phyloP scores from a whole-genome alignment of 1,284 basidiomycete species.

The Coniferiporia sulphurascens region DNA sequence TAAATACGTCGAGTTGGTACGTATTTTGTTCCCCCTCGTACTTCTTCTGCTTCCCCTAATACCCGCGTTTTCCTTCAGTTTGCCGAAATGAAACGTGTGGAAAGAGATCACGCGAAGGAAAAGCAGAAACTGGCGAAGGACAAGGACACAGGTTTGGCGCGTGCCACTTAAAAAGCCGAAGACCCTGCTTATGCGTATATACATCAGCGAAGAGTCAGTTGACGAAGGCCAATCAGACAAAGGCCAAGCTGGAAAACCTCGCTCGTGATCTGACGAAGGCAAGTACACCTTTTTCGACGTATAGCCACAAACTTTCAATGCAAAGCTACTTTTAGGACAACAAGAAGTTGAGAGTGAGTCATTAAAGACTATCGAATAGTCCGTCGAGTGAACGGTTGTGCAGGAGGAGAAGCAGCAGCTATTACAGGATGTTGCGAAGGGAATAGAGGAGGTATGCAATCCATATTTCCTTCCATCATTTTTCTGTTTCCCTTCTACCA shows the following conservation, averaged over 20 bases:
- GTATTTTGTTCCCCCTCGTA: slow-evolving; percentile 18
- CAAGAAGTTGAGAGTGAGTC: slow-evolving; percentile 70
- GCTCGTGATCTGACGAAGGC: slow-evolving; percentile 83
- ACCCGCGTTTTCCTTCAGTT: slow-evolving; percentile 43
- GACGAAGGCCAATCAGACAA: slow-evolving; percentile 79
- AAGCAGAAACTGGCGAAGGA: slow-evolving; percentile 83
- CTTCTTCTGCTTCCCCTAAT: slow-evolving; percentile 11
- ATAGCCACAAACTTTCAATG: background rate
- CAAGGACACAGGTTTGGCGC: slow-evolving; percentile 70
- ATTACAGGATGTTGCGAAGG: slow-evolving; percentile 72
- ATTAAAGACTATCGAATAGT: background rate
- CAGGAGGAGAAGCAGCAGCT: slow-evolving; percentile 80
- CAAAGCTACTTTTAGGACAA: slow-evolving; percentile 53
- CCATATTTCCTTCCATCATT: slow-evolving; percentile 4
- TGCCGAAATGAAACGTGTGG: slow-evolving; percentile 74
- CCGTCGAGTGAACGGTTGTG: background rate
- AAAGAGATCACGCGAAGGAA: slow-evolving; percentile 82
- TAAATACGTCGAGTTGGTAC: slow-evolving; percentile 80
- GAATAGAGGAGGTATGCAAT: slow-evolving; percentile 65
- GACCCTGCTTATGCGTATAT: slow-evolving; percentile 14
- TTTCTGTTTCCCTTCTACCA: slow-evolving; percentile 10
- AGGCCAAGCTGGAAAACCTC: slow-evolving; percentile 82
- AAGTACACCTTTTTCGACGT: slow-evolving; percentile 16
- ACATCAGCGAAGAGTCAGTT: slow-evolving; percentile 70
- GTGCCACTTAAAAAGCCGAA: slow-evolving; percentile 10